These are phyloP conservation scores for Blastocystis sp. DNA, from an alignment of 352 stramenopile species.

Conservation along the genomic window DNA sequence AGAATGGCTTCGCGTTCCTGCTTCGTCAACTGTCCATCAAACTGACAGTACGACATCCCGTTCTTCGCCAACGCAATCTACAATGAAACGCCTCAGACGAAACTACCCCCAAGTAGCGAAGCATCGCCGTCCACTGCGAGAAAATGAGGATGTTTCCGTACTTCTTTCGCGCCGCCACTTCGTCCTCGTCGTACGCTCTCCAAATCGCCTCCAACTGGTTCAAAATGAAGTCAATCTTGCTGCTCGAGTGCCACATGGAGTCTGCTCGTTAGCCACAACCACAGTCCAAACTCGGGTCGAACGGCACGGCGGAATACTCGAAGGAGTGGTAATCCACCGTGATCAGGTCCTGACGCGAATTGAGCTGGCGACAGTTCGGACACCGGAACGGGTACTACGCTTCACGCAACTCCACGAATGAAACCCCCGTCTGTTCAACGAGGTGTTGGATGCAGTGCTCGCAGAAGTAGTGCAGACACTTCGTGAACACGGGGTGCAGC, in stretches of 20 bases:
- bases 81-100: background rate
- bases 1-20: slow-evolving; percentile 45
- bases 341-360: slow-evolving; percentile 67
- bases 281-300: background rate
- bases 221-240: slow-evolving; percentile 56
- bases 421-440: slow-evolving; percentile 75
- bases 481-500: slow-evolving; percentile 81
- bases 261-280: background rate
- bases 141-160: slow-evolving; percentile 71
- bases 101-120: slow-evolving; percentile 30
- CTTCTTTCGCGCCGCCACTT: background rate
- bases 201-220: slow-evolving; percentile 20
- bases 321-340: slow-evolving; percentile 23
- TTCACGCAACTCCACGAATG: background rate
- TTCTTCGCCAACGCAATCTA: slow-evolving; percentile 56
- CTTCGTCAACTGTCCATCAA: slow-evolving; percentile 51
- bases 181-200: background rate
- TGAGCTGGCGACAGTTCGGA: slow-evolving; percentile 69
- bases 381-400: slow-evolving; percentile 61
- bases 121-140: slow-evolving; percentile 54
- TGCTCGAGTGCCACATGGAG: slow-evolving; percentile 62
- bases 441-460: slow-evolving; percentile 81
- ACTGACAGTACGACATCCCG: slow-evolving; percentile 25
- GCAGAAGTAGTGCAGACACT: slow-evolving; percentile 85
- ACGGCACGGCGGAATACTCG: slow-evolving; percentile 29